These are phyloP conservation scores for Pythium brassicae DNA, from an alignment of 352 stramenopile genomes.

Conservation along the genomic window DNA sequence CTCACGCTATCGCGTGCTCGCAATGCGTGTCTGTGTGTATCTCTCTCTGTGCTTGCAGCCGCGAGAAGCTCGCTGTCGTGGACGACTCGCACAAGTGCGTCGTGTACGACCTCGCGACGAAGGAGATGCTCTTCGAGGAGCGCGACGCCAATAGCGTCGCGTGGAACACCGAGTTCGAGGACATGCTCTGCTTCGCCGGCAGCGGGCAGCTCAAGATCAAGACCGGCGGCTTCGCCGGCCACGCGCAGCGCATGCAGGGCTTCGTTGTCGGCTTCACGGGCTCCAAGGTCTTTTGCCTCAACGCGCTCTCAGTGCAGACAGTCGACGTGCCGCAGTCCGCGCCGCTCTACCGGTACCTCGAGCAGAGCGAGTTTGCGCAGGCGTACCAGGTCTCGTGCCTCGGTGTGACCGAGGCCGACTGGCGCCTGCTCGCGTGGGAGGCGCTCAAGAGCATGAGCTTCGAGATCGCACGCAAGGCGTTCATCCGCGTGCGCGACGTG, in stretches of 20 bases:
- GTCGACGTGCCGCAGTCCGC: conserved; percentile 91
- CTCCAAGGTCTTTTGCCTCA: conserved; percentile 91
- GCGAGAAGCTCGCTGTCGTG: conserved; percentile 88
- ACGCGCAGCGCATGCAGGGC: conserved; percentile 88
- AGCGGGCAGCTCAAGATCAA: conserved; percentile 90
- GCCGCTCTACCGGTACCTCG: conserved; percentile 86
- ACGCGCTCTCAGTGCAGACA: conserved; percentile 80
- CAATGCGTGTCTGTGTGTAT: no score
- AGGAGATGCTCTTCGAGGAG: conserved; percentile 88
- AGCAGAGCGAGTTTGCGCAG: conserved; percentile 83
- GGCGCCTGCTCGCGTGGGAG: conserved; percentile 82
- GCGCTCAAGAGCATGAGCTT: conserved; percentile 85
- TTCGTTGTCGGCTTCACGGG: conserved; percentile 92
- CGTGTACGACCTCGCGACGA: conserved; percentile 90
- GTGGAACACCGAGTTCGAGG: conserved; percentile 94
- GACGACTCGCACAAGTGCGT: conserved; percentile 86
- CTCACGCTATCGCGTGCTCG: no score
- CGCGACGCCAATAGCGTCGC: conserved; percentile 83
- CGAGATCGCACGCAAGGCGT: conserved; percentile 78
- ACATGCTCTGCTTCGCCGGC: conserved; percentile 93
- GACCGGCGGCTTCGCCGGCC: conserved; percentile 84
- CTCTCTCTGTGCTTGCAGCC: conserved; percentile 24
- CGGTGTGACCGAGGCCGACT: conserved; percentile 92
- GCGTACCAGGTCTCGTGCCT: conserved; percentile 91
- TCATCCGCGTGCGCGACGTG: conserved; percentile 89